Evolutionary conservation across 768 basidiomycete genomes (phyloP).

Genomic region (Lactarius hengduanensis): DNA sequence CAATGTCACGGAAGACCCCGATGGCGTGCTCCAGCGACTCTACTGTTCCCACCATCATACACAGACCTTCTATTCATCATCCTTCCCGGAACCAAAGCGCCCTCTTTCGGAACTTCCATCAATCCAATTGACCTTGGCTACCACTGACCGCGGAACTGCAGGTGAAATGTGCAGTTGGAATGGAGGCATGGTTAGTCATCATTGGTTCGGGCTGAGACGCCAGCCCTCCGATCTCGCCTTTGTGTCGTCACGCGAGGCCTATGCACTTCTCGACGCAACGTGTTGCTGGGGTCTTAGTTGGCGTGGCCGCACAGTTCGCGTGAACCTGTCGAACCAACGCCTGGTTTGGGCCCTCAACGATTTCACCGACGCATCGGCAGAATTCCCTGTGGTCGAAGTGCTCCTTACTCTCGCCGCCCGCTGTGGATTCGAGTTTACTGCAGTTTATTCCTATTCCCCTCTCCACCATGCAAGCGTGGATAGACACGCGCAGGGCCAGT

Average conservation of each 20-base stretch:
- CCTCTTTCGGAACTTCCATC: conserved; percentile 21
- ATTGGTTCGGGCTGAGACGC: conserved; percentile 20
- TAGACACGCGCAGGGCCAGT: conserved; percentile 9
- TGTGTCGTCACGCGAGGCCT: conserved; percentile 20
- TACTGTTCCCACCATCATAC: conserved; percentile 6
- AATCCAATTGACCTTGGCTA: conserved; percentile 15
- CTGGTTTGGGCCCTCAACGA: conserved; percentile 26
- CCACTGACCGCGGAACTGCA: conserved; percentile 12
- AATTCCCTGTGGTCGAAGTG: conserved; percentile 18
- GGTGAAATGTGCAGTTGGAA: conserved; percentile 13
- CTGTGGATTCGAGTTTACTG: conserved; percentile 25
- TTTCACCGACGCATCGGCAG: conserved; percentile 4
- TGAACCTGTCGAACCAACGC: conserved; percentile 19
- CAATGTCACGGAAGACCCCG: conserved; percentile 8
- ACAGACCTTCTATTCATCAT: conserved; percentile 4
- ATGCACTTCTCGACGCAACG: conserved; percentile 27
- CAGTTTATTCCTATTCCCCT: not conserved
- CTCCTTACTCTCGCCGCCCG: conserved; percentile 24
- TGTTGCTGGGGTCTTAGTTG: conserved; percentile 26
- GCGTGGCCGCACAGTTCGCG: conserved; percentile 24
- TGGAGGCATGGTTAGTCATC: conserved; percentile 6
- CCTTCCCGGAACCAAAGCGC: conserved; percentile 16
- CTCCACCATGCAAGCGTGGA: not conserved
- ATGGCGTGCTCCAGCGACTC: conserved; percentile 18
- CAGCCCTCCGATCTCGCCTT: conserved; percentile 13